These are phyloP conservation scores for Phytophthora fragariae DNA, from an alignment of 352 stramenopile species.

Conservation along the genomic window DNA sequence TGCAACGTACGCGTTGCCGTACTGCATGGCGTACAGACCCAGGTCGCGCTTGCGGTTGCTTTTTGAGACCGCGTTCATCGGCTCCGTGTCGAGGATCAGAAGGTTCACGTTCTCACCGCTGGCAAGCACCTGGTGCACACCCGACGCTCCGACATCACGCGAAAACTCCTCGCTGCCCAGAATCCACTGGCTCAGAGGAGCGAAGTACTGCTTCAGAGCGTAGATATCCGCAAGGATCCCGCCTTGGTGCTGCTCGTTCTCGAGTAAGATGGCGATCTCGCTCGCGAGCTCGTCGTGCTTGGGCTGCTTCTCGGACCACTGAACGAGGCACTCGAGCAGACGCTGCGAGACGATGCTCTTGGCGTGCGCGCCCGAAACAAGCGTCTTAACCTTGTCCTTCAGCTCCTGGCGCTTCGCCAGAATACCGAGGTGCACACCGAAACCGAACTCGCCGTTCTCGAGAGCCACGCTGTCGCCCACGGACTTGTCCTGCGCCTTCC, in stretches of 20 bases:
- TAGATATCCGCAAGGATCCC: conserved; percentile 58
- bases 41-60: conserved; percentile 92
- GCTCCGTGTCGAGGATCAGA: conserved; percentile 80
- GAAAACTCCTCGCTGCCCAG: conserved; percentile 82
- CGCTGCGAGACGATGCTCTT: conserved; percentile 49
- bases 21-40: conserved; percentile 94
- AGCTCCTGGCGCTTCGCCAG: conserved; percentile 76
- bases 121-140: conserved; percentile 76
- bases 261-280: conserved; percentile 72
- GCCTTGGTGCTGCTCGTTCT: conserved; percentile 61
- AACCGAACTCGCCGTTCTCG: conserved; percentile 78
- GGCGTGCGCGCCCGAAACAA: conserved; percentile 43
- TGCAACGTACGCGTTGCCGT: conserved; percentile 94
- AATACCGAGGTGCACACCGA: conserved; percentile 74
- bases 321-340: conserved; percentile 53
- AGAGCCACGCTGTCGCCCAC: conserved; percentile 47
- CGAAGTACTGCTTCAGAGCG: conserved; percentile 64
- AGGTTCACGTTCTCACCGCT: conserved; percentile 83
- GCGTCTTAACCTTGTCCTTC: conserved; percentile 62
- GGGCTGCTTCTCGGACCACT: conserved; percentile 60
- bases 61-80: conserved; percentile 66
- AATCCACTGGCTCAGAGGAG: conserved; percentile 84
- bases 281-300: conserved; percentile 68
- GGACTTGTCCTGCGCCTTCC: conserved; percentile 61
- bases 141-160: conserved; percentile 70